These are phyloP conservation scores for Inonotus obliquus DNA, from an alignment of 1,284 basidiomycete species.

Conservation along the genomic window DNA sequence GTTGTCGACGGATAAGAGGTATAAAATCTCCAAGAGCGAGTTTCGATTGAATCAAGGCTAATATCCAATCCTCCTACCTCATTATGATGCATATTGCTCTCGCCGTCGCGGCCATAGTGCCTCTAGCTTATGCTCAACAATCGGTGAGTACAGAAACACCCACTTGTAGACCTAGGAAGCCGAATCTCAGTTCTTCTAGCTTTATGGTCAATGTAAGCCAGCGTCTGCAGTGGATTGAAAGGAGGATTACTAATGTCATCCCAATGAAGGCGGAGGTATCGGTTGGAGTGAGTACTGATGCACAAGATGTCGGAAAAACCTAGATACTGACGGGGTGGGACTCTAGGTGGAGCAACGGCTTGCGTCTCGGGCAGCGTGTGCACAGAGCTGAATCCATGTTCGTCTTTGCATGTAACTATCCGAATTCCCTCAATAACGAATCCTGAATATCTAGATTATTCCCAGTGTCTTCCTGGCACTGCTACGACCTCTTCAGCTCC, in stretches of 20 bases:
- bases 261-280: conserved; percentile 19
- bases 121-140: conserved; percentile 9
- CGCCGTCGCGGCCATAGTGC: conserved; percentile 5
- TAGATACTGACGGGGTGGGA: not conserved
- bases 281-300: conserved; percentile 21
- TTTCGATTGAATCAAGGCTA: no score
- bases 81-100: conserved; percentile 8
- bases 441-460: conserved; percentile 27
- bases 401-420: not conserved
- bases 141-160: not conserved
- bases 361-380: conserved; percentile 31
- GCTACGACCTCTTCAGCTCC: conserved; percentile 20
- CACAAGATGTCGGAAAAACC: not conserved
- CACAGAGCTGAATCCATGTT: conserved; percentile 28
- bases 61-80: not conserved
- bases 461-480: conserved; percentile 31
- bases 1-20: no score
- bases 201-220: conserved; percentile 14
- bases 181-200: not conserved
- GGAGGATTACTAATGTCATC: not conserved
- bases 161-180: not conserved
- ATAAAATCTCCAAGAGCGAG: no score
- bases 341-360: conserved; percentile 25
- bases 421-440: not conserved
- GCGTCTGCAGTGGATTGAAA: not conserved